phyloP scores from a whole-genome alignment of 164 flowering plant species.

The Protea cynaroides region DNA sequence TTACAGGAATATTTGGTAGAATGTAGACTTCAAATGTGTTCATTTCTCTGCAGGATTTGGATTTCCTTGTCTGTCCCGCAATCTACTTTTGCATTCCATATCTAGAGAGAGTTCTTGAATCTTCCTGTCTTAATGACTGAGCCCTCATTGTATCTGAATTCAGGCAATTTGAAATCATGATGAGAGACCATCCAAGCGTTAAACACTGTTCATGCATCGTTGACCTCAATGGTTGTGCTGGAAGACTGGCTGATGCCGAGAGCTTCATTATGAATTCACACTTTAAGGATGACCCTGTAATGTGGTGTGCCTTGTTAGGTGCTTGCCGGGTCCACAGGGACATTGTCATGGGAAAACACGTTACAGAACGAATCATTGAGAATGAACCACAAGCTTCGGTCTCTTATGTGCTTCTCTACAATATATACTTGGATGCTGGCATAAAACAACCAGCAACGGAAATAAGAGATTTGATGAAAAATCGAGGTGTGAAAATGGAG shows the following conservation, averaged over 20 bases:
- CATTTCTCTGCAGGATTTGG: neutral
- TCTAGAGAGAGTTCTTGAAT: neutral
- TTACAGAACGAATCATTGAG: constrained; percentile 43
- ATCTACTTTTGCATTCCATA: neutral
- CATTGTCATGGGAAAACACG: constrained; percentile 27
- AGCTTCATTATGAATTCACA: constrained; percentile 33
- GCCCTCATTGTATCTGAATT: neutral
- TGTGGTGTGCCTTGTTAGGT: constrained; percentile 59
- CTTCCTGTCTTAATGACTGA: neutral
- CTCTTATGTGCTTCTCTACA: constrained; percentile 54
- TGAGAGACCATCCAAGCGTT: constrained; percentile 31
- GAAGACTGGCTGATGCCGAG: constrained; percentile 53
- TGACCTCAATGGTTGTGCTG: constrained; percentile 59
- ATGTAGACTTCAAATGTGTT: neutral
- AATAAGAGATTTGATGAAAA: constrained; percentile 45
- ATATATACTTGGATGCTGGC: constrained; percentile 42
- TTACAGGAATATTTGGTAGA: no score
- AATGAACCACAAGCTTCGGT: constrained; percentile 60
- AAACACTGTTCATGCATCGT: constrained; percentile 53
- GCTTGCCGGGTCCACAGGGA: constrained; percentile 46
- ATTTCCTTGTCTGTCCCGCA: neutral
- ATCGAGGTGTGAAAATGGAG: constrained; percentile 48
- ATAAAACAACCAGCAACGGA: constrained; percentile 21
- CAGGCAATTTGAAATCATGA: constrained; percentile 45
- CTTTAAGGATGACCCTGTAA: constrained; percentile 37